Conservation (phyloP, 2,329 filamentous ascomycete species). For the Thielaviopsis musarum region DNA sequence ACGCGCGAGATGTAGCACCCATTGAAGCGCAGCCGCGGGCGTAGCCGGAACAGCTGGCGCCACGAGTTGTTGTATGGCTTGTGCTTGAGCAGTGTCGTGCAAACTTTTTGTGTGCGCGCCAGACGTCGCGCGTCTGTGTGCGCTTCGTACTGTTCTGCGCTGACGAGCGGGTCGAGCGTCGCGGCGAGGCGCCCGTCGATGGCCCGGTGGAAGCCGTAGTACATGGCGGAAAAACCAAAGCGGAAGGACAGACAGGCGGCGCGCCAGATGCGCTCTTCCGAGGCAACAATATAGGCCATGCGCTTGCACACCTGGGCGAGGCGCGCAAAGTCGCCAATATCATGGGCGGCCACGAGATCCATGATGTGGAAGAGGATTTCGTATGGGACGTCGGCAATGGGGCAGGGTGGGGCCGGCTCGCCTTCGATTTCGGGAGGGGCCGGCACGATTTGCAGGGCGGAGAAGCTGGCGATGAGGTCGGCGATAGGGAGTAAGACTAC, state of each 20-base stretch:
- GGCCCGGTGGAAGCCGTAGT: constrained; percentile 56
- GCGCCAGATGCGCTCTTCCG: constrained; percentile 78
- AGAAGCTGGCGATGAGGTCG: constrained; percentile 63
- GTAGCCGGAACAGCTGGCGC: constrained; percentile 58
- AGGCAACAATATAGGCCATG: constrained; percentile 67
- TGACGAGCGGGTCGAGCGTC: not conserved
- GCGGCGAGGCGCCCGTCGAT: constrained; percentile 17
- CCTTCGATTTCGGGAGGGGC: constrained; percentile 54
- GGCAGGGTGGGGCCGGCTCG: constrained; percentile 58
- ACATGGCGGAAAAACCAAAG: constrained; percentile 71
- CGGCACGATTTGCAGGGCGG: constrained; percentile 49
- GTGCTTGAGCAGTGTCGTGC: constrained; percentile 20
- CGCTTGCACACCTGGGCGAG: constrained; percentile 71
- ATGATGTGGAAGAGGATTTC: constrained; percentile 76
- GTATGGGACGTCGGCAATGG: constrained; percentile 58
- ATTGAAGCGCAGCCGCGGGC: constrained; percentile 82
- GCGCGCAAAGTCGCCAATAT: constrained; percentile 62
- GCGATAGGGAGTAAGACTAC: constrained; percentile 30
- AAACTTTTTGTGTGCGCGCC: constrained; percentile 11
- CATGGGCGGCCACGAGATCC: constrained; percentile 49
- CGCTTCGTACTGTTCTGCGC: constrained; percentile 16
- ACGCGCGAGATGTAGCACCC: constrained; percentile 94
- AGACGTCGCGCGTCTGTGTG: constrained; percentile 14
- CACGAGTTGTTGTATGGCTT: constrained; percentile 34
- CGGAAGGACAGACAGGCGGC: constrained; percentile 51